Percentiles rank a stretch among this genome's conserved stretches.
Conservation (phyloP, 768 basidiomycete genomes). For the Rhodocollybia butyracea region DNA sequence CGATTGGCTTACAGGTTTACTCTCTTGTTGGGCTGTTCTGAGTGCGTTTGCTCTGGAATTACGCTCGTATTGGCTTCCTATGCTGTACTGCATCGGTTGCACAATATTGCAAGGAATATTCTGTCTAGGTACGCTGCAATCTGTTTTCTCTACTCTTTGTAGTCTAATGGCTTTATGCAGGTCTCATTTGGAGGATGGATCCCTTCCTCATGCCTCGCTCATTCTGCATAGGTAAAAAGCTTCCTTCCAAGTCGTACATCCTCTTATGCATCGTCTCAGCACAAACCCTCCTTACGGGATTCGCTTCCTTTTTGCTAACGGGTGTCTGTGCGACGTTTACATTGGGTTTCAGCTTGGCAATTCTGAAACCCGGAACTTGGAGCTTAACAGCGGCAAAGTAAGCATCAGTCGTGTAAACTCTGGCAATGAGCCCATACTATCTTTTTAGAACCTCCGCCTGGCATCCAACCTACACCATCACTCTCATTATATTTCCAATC, state of each 20-base stretch:
- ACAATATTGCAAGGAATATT: conserved; percentile 54
- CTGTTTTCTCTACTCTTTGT: not conserved
- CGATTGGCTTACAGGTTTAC: conserved; percentile 46
- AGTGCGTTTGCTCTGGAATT: conserved; percentile 41
- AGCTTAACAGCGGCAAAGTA: conserved; percentile 23
- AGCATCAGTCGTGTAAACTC: conserved; percentile 20
- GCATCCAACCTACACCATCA: conserved; percentile 40
- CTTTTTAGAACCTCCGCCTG: conserved; percentile 43
- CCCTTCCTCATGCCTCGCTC: conserved; percentile 52
- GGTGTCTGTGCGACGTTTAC: conserved; percentile 43
- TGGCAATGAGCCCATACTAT: not conserved
- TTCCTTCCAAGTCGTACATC: not conserved
- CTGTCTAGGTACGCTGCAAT: conserved; percentile 44
- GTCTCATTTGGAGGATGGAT: conserved; percentile 64
- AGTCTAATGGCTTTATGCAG: conserved; percentile 27
- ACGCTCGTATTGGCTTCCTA: conserved; percentile 44
- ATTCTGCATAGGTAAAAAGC: conserved; percentile 53
- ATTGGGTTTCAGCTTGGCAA: conserved; percentile 37
- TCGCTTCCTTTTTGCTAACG: conserved; percentile 40
- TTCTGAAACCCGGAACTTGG: conserved; percentile 41
- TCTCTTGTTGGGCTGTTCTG: conserved; percentile 48
- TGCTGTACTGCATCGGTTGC: conserved; percentile 46
- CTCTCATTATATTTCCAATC: conserved; percentile 48
- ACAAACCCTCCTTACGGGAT: conserved; percentile 41
- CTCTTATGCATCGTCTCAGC: conserved; percentile 21